Evolutionary conservation across 768 basidiomycete genomes (phyloP), one percentile per base, ranked within the genome.

Genomic region (Hirschioporus abietinus): DNA sequence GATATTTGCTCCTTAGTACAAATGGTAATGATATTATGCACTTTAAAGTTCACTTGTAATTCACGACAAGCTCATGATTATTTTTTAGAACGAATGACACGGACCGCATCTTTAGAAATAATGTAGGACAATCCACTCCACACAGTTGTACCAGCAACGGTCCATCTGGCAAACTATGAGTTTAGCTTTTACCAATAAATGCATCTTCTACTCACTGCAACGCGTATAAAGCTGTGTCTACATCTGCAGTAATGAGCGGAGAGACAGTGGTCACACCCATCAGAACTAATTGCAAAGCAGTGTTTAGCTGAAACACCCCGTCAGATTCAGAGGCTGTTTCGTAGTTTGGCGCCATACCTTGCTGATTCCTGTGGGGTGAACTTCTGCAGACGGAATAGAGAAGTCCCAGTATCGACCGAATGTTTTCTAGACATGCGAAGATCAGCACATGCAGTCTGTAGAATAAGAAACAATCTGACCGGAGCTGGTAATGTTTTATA

Each of bases 321-420:
- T 60, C 58, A 64, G 66, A 62, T 59, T 15, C 20, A 23, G 61
- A 52, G 35, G 66, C 34, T 65, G 20, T 8, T 18, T 24, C 15
- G 60, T 17, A 25, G 18, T 34, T 10, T 52, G 9, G 27, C 58
- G 68, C 6, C 64, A 67, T 57, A 91, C 93, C 82, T 96, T 99
- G 82, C 94, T 96, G 63, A 99, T 95, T n/a, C 77, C 78, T 12
- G 97, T 99, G 0, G 96, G 96, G 34, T 86, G 86, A 15, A 99
- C 95, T 77, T 97, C 96, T 0, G 95, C 96, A 0, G 95, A 96
- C 1, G 97, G 95, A 63, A 97, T 87, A 10, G 92, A 92, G 69
- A 97, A 93, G 74, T 98, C 93, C 93, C 96, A 99, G 77, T 99
- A 99, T 35, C 97, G 87, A 26, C 80, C 75, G 73, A 94, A 90